Percentiles rank a stretch among this genome's conserved stretches.
Evolutionary conservation across 208 protist genomes (phyloP).

Genomic region (Trichomonas tenax): DNA sequence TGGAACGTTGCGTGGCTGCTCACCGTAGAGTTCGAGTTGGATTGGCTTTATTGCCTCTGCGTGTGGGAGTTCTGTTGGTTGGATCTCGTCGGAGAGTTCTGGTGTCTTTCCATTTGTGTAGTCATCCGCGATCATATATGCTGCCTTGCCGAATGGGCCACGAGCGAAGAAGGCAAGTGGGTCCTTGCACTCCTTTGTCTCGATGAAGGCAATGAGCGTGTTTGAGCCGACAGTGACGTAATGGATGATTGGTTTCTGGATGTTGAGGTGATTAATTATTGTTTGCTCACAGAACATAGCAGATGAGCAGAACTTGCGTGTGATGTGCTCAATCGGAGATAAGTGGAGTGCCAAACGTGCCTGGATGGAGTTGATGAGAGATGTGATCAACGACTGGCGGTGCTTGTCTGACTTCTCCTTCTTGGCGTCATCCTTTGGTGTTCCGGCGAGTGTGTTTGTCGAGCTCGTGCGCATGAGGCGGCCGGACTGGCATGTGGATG

Average conservation of each 20-base stretch:
- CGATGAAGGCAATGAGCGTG: not conserved
- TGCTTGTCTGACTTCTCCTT: not conserved
- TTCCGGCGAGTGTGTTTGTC: too few species aligned
- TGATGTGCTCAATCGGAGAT: not conserved
- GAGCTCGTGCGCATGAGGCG: too few species aligned
- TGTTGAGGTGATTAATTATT: not conserved
- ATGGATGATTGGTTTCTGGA: not conserved
- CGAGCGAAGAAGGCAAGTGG: not conserved
- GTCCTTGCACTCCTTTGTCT: not conserved
- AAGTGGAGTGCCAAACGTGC: not conserved
- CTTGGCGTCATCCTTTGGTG: not conserved
- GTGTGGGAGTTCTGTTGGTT: not conserved
- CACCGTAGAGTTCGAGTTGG: not conserved
- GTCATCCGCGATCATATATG: not conserved
- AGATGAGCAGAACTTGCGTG: not conserved
- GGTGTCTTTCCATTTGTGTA: not conserved
- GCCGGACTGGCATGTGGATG: not conserved
- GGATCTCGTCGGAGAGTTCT: not conserved
- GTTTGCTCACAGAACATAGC: not conserved
- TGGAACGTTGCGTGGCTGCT: not conserved
- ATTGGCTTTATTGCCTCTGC: not conserved
- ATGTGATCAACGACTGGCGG: not conserved
- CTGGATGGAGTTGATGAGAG: not conserved
- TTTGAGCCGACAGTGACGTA: not conserved
- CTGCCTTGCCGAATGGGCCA: not conserved